Percentiles rank a stretch among this genome's conserved stretches.
phyloP scores from a whole-genome alignment of 805 yeast species.

The Pachysolen tannophilus region DNA sequence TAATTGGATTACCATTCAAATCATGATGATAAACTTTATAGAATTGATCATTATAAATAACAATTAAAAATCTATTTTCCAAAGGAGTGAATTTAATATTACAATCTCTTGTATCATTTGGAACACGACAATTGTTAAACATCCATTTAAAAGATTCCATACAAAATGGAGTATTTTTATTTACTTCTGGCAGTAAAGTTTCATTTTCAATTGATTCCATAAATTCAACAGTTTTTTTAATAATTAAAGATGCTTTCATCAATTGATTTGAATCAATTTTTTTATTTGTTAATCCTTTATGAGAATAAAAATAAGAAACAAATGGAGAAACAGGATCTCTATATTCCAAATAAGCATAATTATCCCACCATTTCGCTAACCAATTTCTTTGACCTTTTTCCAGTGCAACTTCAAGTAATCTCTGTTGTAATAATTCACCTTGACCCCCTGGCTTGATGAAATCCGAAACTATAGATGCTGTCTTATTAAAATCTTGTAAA shows the following conservation, averaged over 20 bases:
- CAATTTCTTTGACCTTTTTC: slow-evolving; percentile 64
- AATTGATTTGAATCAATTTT: slow-evolving; percentile 54
- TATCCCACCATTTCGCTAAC: slow-evolving; percentile 91
- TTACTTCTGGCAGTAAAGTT: slow-evolving; percentile 72
- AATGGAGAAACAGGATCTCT: slow-evolving; percentile 94
- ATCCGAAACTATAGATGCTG: slow-evolving; percentile 51
- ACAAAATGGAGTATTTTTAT: slow-evolving; percentile 76
- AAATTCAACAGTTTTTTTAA: slow-evolving; percentile 61
- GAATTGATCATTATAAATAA: slow-evolving; percentile 69
- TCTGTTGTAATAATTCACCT: slow-evolving; percentile 61
- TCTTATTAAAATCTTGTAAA: slow-evolving; percentile 38
- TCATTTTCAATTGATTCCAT: slow-evolving; percentile 59
- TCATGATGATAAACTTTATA: slow-evolving; percentile 67
- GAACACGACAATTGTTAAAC: slow-evolving; percentile 86
- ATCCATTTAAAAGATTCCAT: slow-evolving; percentile 88
- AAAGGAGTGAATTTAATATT: slow-evolving; percentile 37
- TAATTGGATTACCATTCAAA: slow-evolving; percentile 31
- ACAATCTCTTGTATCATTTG: slow-evolving; percentile 56
- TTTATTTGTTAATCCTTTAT: slow-evolving; percentile 54
- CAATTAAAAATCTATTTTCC: slow-evolving; percentile 60
- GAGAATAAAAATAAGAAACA: slow-evolving; percentile 84
- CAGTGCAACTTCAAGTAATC: slow-evolving; percentile 50
- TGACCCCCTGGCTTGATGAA: slow-evolving; percentile 55
- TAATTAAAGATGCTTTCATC: slow-evolving; percentile 68
- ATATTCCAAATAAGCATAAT: slow-evolving; percentile 83